Percentiles rank a stretch among this genome's conserved stretches.
Conservation (phyloP, 2,329 filamentous ascomycete species). For the Pestalotiopsis sp. region DNA sequence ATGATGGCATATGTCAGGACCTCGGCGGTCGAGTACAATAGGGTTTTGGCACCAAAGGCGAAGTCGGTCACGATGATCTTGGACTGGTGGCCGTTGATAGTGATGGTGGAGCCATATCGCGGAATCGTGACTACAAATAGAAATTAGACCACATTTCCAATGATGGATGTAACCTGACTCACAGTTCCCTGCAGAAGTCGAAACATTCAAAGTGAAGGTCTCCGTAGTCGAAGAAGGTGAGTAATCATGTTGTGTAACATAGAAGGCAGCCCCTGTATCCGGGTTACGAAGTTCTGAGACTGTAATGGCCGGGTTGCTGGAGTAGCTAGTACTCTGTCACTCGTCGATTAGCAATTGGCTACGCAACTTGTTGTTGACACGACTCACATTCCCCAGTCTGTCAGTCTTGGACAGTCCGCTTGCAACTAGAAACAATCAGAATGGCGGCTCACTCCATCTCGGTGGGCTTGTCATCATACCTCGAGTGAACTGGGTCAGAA, state of each 20-base stretch:
- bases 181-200: conserved; percentile 54
- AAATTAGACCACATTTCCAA: neutral
- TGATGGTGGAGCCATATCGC: conserved; percentile 47
- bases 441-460: neutral
- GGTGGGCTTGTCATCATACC: conserved; percentile 9
- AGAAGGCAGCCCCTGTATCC: conserved; percentile 59
- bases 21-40: conserved; percentile 60
- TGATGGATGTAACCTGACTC: conserved; percentile 6
- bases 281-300: conserved; percentile 62
- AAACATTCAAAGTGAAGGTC: conserved; percentile 56
- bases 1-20: conserved; percentile 53
- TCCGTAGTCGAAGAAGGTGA: conserved; percentile 54
- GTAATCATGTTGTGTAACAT: conserved; percentile 57
- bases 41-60: conserved; percentile 49
- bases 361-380: neutral
- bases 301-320: conserved; percentile 53
- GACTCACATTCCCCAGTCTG: conserved; percentile 38
- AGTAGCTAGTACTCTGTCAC: conserved; percentile 50
- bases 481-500: conserved; percentile 61
- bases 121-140: conserved; percentile 49
- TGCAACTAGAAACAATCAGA: conserved; percentile 39
- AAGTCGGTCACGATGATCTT: conserved; percentile 67
- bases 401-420: conserved; percentile 59
- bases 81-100: conserved; percentile 62
- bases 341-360: conserved; percentile 6